Percentiles rank a stretch among this genome's conserved stretches.
phyloP scores from a whole-genome alignment of 192 early-diverging fungal species.

The Cladochytrium replicatum region DNA sequence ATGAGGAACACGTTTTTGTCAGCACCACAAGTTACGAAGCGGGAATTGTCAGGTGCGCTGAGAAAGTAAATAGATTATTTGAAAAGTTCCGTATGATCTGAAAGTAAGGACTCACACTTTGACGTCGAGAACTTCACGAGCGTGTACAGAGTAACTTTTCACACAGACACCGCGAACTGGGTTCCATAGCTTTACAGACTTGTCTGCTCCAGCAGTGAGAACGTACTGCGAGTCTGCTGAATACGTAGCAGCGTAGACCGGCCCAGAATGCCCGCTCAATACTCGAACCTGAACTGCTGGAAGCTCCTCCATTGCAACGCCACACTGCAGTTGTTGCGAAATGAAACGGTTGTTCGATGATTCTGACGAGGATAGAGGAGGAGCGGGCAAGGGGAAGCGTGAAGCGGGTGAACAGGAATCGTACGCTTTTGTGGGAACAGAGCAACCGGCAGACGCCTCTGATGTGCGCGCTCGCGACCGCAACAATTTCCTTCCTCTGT shows the following conservation, averaged over 20 bases:
- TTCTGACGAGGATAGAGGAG: no score
- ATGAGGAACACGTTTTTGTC: conserved; percentile 77
- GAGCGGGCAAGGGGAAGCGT: no score
- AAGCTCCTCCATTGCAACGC: no score
- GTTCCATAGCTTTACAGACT: conserved; percentile 45
- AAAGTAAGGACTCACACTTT: conserved; percentile 47
- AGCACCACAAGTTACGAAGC: conserved; percentile 69
- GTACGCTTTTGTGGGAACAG: conserved; percentile 25
- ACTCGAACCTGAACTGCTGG: conserved; percentile 21
- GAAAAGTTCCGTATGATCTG: background rate
- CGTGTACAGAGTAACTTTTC: conserved; percentile 75
- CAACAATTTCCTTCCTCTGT: conserved; percentile 37
- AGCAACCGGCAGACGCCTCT: conserved; percentile 21
- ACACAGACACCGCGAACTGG: conserved; percentile 56
- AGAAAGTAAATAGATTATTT: background rate
- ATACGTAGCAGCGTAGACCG: conserved; percentile 57
- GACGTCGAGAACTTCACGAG: conserved; percentile 67
- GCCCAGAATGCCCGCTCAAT: conserved; percentile 54
- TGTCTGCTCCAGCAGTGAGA: conserved; percentile 71
- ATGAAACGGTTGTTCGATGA: no score
- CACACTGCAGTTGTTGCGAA: no score
- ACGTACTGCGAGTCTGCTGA: conserved; percentile 70
- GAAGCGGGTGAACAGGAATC: conserved; percentile 1
- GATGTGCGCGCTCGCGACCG: conserved; percentile 35
- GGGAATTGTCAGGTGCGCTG: conserved; percentile 28